Percentiles rank a stretch among this genome's conserved stretches.
These are phyloP conservation scores for Cystobasidium onofrii DNA, from an alignment of 768 basidiomycete species.

Conservation along the genomic window DNA sequence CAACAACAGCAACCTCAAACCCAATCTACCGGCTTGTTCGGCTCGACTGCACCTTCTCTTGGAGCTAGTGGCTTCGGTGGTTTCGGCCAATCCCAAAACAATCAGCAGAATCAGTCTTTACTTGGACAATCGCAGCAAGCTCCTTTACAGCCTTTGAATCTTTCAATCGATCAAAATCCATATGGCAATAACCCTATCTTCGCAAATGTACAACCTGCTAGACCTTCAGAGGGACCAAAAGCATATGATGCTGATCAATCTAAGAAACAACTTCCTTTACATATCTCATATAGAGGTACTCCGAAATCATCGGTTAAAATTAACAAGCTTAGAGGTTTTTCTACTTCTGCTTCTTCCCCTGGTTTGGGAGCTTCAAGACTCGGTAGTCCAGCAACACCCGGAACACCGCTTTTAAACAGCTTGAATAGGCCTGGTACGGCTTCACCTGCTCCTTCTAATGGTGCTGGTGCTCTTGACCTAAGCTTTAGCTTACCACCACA, in stretches of 20 bases:
- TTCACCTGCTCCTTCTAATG: conserved; percentile 29
- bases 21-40: background rate
- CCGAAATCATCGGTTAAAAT: conserved; percentile 39
- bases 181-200: conserved; percentile 49
- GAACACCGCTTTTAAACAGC: conserved; percentile 1
- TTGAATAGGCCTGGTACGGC: conserved; percentile 19
- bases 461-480: conserved; percentile 35
- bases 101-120: conserved; percentile 14
- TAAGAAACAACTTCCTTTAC: conserved; percentile 41
- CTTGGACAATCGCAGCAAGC: conserved; percentile 47
- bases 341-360: conserved; percentile 21
- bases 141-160: conserved; percentile 53
- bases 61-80: background rate
- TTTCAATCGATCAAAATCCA: conserved; percentile 69
- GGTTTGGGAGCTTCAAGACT: conserved; percentile 9
- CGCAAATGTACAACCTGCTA: conserved; percentile 30
- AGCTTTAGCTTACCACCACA: conserved; percentile 34
- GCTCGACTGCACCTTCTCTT: background rate
- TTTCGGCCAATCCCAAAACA: conserved; percentile 12
- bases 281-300: conserved; percentile 37
- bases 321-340: conserved; percentile 39
- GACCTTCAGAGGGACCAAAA: conserved; percentile 1
- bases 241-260: conserved; percentile 29
- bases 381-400: conserved; percentile 12
- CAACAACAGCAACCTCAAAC: conserved; percentile 37